Conservation (phyloP, 2,329 filamentous ascomycete species). For the Pseudocercospora fuligena region DNA sequence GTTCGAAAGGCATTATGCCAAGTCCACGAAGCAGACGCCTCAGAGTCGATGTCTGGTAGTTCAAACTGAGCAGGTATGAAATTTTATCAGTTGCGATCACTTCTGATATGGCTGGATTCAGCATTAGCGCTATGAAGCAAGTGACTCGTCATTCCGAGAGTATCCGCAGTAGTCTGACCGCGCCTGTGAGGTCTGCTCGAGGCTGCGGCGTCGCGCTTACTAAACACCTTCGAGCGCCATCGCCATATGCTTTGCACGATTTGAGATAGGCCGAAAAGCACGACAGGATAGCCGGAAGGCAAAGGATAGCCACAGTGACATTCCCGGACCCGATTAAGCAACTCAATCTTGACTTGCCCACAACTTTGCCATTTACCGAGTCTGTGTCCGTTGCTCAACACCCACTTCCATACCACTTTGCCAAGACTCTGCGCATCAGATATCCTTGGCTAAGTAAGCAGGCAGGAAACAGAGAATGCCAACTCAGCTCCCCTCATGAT, state of each 20-base stretch:
- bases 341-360: too few relatives aligned
- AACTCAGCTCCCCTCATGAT: too few relatives aligned
- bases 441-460: background rate
- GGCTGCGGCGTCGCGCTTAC: background rate
- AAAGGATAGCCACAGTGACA: background rate
- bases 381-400: background rate
- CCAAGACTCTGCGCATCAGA: background rate
- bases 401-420: background rate
- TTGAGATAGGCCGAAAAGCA: background rate
- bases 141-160: conserved; percentile 1
- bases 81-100: background rate
- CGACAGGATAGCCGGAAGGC: background rate
- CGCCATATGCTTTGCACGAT: background rate
- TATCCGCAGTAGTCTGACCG: background rate
- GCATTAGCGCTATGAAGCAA: background rate
- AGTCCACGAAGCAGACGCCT: background rate
- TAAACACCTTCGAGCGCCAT: background rate
- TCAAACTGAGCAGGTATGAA: background rate
- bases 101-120: background rate
- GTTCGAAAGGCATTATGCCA: conserved; percentile 23
- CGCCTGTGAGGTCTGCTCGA: background rate
- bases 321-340: too few relatives aligned
- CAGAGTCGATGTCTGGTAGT: background rate
- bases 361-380: background rate
- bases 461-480: background rate